Evolutionary conservation across 768 basidiomycete genomes (phyloP), one percentile per base, ranked within the genome.

Genomic region (Hygrophorus pudorinus): DNA sequence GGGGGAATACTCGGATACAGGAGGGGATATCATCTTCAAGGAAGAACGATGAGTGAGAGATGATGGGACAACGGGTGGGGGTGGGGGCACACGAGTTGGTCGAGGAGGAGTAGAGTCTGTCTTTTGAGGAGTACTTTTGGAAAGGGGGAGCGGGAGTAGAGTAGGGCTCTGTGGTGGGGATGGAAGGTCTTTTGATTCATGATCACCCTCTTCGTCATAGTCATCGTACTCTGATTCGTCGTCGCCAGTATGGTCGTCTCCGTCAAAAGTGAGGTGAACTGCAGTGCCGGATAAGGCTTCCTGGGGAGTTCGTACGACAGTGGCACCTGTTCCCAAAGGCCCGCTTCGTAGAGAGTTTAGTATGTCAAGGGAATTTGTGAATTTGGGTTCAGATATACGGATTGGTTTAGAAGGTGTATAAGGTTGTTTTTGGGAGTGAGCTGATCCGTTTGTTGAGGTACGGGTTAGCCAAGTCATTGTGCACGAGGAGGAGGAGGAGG

Each of bases 271-370:
- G n/a, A 70, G 59, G 35, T 70, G 59, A 2, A 74, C 66, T 14
- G 66, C 61, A 0, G 72, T 70, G 38, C 70, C 71, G 37, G 67
- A 65, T 24, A 90, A 65, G 16, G 86, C 86, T 44, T 90, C 87
- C 51, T 82, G 78, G 6, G 87, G 87, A 0, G 87, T 89, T 45
- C 79, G 69, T 30, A 89, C 86, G 24, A 90, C 66, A 1, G 71
- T 80, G 11, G 86, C 86, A 32, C 86, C 85, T 14, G 73, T 57
- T n/a, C 83, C 85, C 14, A 85, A 71, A 2, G 65, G 59, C 2
- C 76, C 76, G 34, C 60, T 67, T 10, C 76, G 71, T 5, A 64
- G 48, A 35, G 62, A 55, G 31, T 65, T 58, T 36, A 65, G 45
- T 13, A 64, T 55, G 49, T 71, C 67, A 35, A 66, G 63, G 24